Evolutionary conservation across 768 basidiomycete genomes (phyloP).

Genomic region (Punctularia strigosozonata): DNA sequence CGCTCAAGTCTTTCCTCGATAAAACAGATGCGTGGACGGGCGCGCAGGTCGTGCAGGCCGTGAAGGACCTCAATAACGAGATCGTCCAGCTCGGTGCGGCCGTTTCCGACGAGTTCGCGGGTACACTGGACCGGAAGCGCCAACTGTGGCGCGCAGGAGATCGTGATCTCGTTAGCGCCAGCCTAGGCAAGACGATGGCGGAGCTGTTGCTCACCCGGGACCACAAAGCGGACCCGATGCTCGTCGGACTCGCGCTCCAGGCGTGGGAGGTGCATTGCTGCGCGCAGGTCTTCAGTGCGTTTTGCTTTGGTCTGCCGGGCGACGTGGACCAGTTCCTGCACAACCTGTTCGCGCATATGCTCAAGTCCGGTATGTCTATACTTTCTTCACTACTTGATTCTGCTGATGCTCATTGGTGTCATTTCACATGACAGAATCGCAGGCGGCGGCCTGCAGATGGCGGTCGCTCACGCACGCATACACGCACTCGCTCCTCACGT

Average conservation of each 20-base stretch:
- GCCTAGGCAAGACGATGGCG: slow-evolving; percentile 53
- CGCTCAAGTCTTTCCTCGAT: background rate
- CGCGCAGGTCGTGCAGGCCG: slow-evolving; percentile 65
- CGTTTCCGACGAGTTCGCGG: slow-evolving; percentile 57
- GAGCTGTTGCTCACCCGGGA: slow-evolving; percentile 51
- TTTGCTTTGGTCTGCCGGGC: slow-evolving; percentile 65
- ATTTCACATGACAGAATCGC: slow-evolving; percentile 41
- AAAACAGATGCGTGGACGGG: slow-evolving; percentile 68
- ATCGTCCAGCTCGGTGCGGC: slow-evolving; percentile 72
- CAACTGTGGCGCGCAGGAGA: slow-evolving; percentile 31
- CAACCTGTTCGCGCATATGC: slow-evolving; percentile 50
- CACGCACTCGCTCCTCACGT: slow-evolving; percentile 53
- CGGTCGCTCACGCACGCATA: slow-evolving; percentile 60
- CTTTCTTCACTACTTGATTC: slow-evolving; percentile 1
- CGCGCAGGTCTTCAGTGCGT: slow-evolving; percentile 53
- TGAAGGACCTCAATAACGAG: slow-evolving; percentile 72
- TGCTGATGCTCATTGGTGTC: slow-evolving; percentile 6
- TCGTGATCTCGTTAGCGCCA: slow-evolving; percentile 47
- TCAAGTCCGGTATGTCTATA: slow-evolving; percentile 31
- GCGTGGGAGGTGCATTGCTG: slow-evolving; percentile 58
- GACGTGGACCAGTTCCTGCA: slow-evolving; percentile 56
- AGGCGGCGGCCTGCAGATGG: slow-evolving; percentile 72
- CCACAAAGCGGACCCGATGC: slow-evolving; percentile 63
- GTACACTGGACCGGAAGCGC: slow-evolving; percentile 24
- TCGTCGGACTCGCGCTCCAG: slow-evolving; percentile 68